Evolutionary conservation across 495 filamentous ascomycete species (phyloP).

Genomic region (Mytilinidion resinicola): DNA sequence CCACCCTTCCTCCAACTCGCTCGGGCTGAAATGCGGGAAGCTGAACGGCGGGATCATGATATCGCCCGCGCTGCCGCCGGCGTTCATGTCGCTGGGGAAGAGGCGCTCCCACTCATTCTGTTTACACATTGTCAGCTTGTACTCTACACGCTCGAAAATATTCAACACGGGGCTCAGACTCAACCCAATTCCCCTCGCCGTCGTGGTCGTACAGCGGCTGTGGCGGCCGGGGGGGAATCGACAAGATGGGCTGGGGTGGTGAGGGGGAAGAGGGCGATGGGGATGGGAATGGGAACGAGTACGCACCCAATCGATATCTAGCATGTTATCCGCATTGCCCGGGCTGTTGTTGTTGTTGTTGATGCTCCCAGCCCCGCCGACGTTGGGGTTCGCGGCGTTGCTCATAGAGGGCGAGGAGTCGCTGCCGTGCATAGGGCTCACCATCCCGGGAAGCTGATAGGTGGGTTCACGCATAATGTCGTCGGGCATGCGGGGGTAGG

Average conservation of each 20-base stretch:
- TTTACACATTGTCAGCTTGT: background rate
- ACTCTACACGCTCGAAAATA: background rate
- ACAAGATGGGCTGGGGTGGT: too few species aligned
- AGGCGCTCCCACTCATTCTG: constrained; percentile 27
- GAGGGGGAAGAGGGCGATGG: background rate
- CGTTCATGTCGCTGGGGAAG: constrained; percentile 12
- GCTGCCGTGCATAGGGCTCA: background rate
- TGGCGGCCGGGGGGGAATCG: too few species aligned
- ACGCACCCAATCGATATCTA: constrained; percentile 33
- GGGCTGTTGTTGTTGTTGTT: background rate
- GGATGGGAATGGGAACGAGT: background rate
- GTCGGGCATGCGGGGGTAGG: too few species aligned
- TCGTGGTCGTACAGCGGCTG: too few species aligned
- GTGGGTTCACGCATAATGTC: background rate
- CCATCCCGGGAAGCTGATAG: background rate
- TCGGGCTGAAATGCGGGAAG: constrained; percentile 14
- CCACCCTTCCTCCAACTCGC: constrained; percentile 11
- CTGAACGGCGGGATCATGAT: constrained; percentile 24
- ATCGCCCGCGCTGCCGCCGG: constrained; percentile 9
- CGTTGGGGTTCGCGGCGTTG: background rate
- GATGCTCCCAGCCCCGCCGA: background rate
- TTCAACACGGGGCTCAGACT: background rate
- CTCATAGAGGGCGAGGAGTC: background rate
- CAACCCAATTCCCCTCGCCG: too few species aligned
- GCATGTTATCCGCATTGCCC: constrained; percentile 9